Base-by-base conservation (phyloP, 257 asterid genomes). In the Penstemon eatonii region DNA sequence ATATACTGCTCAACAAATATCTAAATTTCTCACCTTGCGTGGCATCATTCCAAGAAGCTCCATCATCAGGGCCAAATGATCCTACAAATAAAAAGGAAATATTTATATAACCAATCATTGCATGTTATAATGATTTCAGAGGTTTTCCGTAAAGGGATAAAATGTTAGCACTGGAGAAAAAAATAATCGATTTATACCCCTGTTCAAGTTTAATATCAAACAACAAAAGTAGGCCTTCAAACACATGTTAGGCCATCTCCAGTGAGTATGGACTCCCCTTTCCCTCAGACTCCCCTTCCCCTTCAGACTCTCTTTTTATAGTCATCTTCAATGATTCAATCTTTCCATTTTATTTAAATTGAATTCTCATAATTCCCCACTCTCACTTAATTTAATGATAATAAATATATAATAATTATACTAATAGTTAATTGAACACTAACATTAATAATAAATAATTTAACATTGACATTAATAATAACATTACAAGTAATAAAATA, bases 11-110 rank as follows among this genome's bases (percentile, higher is more conserved):
- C 9, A 60, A 74, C 7, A 60, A 19, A 62, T 38, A 56, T 15
- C 33, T 36, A 63, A 50, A 60, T 8, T 25, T 43, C 87, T 80
- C 67, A 91, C 99, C 97, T 94, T 91, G 67, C 99, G 95, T 38
- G 99, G 99, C 97, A 94, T 94, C 90, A 80, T 87, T 41, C 99
- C 99, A 47, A 91, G 88, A 70, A 94, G 99, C 87, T 94, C 99
- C 99, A 94, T 94, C 97, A 94, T 94, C 74, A 94, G 74, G 63
- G 99, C 99, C 85, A 94, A 78, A 80, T 94, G 99, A 82, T 94
- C 99, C 99, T 94, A 63, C 56, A 46, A 49, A 39, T 63, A 33
- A 10, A 19, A 36, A 33, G 57, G 44, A n/a, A 25, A 39, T n/a
- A 44, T 2, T 4, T 7, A 47, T 56, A 65, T 8, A 67, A 66